Evolutionary conservation across 2,329 filamentous ascomycete genomes (phyloP), one percentile per base, ranked within the genome.

Genomic region (Metarhizium album): DNA sequence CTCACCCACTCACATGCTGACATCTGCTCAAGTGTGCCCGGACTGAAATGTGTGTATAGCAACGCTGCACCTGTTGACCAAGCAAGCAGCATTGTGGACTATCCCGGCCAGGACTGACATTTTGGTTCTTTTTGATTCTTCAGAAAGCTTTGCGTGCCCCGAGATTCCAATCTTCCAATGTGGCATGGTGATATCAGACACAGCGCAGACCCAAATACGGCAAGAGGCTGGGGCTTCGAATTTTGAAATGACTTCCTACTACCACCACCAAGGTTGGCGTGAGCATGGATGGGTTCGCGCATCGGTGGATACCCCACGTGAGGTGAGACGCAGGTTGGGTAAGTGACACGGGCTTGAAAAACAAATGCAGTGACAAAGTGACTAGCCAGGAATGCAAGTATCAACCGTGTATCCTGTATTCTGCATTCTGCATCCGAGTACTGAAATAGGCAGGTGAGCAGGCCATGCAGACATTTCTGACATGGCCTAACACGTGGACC

Each of bases 291-390:
- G 51, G 55, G 53, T 53, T 53, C 47, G 49, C 52, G 48, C 54
- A 54, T 57, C 51, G 45, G 55, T 51, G 52, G 56, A 57, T 56
- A 51, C 51, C 51, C 55, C 53, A 54, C 53, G 55, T 58, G 56
- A 58, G 53, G 53, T 33, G 22, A 46, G 46, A 50, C 48, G 47
- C 50, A 54, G 47, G 52, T 46, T 43, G 40, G 40, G 9, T 24
- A 22, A 23, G 40, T 43, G 40, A 43, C 40, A 43, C 40, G 2
- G 13, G n/a, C 20, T 43, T 24, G 22, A 20, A 43, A 42, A 43
- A 43, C 7, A n/a, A 18, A 35, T 4, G 33, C 4, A n/a, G 33
- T 35, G 33, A 16, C 11, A 35, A 35, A 29, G 11, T 8, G 27
- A n/a, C n/a, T n/a, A n/a, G 29, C 29, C 29, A 31, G 5, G 29